Evolutionary conservation across 2,329 filamentous ascomycete species (phyloP).

Genomic region (Xylariaceae sp.): DNA sequence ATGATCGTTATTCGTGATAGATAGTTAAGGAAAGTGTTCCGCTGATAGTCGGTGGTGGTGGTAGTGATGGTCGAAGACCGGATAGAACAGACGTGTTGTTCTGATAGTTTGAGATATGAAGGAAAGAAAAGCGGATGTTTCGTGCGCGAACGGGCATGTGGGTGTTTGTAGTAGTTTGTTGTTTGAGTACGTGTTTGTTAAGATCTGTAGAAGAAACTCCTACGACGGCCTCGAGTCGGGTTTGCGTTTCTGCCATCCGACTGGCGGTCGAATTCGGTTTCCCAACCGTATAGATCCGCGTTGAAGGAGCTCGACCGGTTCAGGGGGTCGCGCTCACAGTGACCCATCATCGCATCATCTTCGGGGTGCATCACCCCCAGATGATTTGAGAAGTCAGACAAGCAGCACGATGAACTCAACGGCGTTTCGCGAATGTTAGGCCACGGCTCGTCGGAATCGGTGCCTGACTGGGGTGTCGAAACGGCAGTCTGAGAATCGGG

Average conservation of each 20-base stretch:
- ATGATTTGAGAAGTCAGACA: constrained; percentile 38
- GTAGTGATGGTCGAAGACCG: too few species aligned
- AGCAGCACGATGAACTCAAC: constrained; percentile 29
- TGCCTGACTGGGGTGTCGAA: constrained; percentile 2
- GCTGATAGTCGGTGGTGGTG: too few species aligned
- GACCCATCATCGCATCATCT: constrained; percentile 26
- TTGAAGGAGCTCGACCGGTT: constrained; percentile 29
- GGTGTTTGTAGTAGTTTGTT: too few species aligned
- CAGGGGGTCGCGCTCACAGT: constrained; percentile 29
- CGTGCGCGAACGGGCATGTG: too few species aligned
- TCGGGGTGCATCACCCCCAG: constrained; percentile 32
- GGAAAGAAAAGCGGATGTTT: background rate
- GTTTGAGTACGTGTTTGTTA: background rate
- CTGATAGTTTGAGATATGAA: too few species aligned
- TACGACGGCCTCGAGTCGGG: constrained; percentile 1
- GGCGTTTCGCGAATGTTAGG: background rate
- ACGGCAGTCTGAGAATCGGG: background rate
- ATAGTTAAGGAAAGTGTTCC: too few species aligned
- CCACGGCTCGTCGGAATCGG: constrained; percentile 14
- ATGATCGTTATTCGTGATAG: too few species aligned
- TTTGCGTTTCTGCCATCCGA: constrained; percentile 23
- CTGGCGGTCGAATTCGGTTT: constrained; percentile 41
- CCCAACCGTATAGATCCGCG: constrained; percentile 49
- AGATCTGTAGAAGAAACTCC: constrained; percentile 25
- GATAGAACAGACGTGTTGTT: too few species aligned